A percentile compares a stretch with the other conserved stretches of the same genome.
phyloP scores from a whole-genome alignment of 2,329 filamentous ascomycete genomes.

The Tolypocladium amazonense region DNA sequence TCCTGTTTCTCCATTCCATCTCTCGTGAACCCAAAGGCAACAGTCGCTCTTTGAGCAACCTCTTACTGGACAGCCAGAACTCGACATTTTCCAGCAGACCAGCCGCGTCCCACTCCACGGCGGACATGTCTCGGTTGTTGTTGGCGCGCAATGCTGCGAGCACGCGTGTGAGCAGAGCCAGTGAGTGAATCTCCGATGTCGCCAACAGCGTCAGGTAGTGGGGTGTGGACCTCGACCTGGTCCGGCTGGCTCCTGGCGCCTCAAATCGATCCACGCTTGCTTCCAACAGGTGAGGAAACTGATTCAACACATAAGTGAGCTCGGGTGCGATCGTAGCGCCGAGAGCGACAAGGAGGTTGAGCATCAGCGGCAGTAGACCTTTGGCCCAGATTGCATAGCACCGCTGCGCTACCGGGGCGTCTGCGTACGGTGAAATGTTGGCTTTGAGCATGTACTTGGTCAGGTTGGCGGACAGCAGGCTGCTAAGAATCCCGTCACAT shows the following conservation, averaged over 20 bases:
- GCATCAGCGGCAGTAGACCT: conserved; percentile 74
- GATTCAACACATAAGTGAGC: conserved; percentile 76
- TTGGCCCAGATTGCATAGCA: conserved; percentile 86
- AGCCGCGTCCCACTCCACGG: conserved; percentile 64
- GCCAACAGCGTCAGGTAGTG: conserved; percentile 63
- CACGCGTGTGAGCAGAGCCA: conserved; percentile 66
- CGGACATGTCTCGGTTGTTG: conserved; percentile 62
- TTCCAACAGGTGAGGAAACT: conserved; percentile 69
- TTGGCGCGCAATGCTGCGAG: conserved; percentile 54
- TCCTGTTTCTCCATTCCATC: conserved; percentile 43
- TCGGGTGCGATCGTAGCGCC: conserved; percentile 75
- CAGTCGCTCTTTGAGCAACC: conserved; percentile 60
- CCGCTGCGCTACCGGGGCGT: conserved; percentile 54
- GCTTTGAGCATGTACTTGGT: conserved; percentile 64
- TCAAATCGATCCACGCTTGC: conserved; percentile 66
- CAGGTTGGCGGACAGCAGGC: conserved; percentile 69
- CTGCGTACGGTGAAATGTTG: conserved; percentile 68
- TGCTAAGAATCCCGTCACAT: conserved; percentile 71
- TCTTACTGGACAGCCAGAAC: conserved; percentile 62
- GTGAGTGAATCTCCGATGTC: conserved; percentile 67
- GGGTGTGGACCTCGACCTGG: conserved; percentile 33
- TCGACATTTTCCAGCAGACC: conserved; percentile 73
- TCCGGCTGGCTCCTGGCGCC: conserved; percentile 43
- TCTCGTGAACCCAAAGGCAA: conserved; percentile 65
- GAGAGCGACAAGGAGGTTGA: conserved; percentile 78